Conservation (phyloP, 1,284 basidiomycete genomes). For the Inonotus hispidus region DNA sequence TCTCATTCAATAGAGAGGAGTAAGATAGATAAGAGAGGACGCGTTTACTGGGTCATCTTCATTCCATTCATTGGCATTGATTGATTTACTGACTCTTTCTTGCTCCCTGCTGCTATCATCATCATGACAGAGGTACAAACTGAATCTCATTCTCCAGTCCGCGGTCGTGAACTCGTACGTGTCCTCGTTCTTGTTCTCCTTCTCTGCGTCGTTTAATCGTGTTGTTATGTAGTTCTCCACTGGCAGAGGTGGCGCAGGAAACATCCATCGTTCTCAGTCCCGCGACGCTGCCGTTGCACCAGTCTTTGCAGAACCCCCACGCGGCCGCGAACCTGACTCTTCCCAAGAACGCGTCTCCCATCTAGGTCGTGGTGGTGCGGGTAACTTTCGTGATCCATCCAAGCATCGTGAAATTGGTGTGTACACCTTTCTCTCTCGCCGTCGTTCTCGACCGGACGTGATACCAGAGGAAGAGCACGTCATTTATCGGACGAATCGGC, state of each 20-base stretch:
- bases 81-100: no score
- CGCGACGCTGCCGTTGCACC: conserved; percentile 26
- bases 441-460: background rate
- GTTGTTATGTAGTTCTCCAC: conserved; percentile 41
- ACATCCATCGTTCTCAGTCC: conserved; percentile 47
- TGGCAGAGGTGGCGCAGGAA: conserved; percentile 64
- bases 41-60: no score
- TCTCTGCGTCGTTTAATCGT: background rate
- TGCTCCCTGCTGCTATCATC: background rate
- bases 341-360: conserved; percentile 39
- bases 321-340: conserved; percentile 50
- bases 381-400: conserved; percentile 73
- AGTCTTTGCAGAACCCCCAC: conserved; percentile 32
- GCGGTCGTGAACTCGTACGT: conserved; percentile 29
- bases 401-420: conserved; percentile 34
- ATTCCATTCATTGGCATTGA: no score
- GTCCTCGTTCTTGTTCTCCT: background rate
- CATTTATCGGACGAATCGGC: background rate
- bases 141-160: conserved; percentile 26
- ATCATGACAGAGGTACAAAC: conserved; percentile 2
- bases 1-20: background rate
- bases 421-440: conserved; percentile 22
- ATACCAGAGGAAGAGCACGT: no score
- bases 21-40: background rate
- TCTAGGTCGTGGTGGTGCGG: conserved; percentile 70